phyloP scores from a whole-genome alignment of 768 basidiomycete species.

The Boletus sp. region DNA sequence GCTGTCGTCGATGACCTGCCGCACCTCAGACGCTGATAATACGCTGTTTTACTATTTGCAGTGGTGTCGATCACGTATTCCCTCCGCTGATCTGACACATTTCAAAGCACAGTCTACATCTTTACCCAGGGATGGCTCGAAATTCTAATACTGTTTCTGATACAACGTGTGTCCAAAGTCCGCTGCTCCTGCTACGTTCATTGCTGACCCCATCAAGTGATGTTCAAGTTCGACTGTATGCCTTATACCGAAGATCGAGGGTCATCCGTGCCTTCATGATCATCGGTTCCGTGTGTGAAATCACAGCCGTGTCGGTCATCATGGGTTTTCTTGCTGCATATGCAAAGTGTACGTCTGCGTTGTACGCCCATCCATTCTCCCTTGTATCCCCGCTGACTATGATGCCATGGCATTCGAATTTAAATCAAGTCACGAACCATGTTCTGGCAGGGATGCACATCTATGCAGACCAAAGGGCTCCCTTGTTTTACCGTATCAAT shows the following conservation, averaged over 20 bases:
- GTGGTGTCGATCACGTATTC: not conserved
- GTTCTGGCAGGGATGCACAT: not conserved
- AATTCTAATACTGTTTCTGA: not conserved
- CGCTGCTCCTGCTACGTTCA: not conserved
- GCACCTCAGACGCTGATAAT: too few species aligned
- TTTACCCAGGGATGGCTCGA: slow-evolving; percentile 3
- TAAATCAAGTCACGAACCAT: not conserved
- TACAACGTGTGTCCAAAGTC: slow-evolving; percentile 7
- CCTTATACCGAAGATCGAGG: slow-evolving; percentile 7
- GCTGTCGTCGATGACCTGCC: too few species aligned
- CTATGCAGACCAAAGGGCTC: not conserved
- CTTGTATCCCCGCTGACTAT: not conserved
- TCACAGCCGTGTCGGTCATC: slow-evolving; percentile 7
- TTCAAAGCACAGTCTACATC: slow-evolving; percentile 6
- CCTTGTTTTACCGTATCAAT: slow-evolving; percentile 2
- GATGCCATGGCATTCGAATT: not conserved
- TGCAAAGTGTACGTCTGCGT: not conserved
- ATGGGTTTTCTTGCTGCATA: slow-evolving; percentile 3
- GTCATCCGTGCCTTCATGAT: slow-evolving; percentile 6
- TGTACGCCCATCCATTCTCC: not conserved
- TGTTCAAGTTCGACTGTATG: slow-evolving; percentile 16
- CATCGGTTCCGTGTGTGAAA: slow-evolving; percentile 8
- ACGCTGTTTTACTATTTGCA: too few species aligned
- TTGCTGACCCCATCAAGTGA: slow-evolving; percentile 3
- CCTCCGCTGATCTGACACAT: not conserved